Evolutionary conservation across 2,329 filamentous ascomycete species (phyloP).

Genomic region (Myrmaecium sp.): DNA sequence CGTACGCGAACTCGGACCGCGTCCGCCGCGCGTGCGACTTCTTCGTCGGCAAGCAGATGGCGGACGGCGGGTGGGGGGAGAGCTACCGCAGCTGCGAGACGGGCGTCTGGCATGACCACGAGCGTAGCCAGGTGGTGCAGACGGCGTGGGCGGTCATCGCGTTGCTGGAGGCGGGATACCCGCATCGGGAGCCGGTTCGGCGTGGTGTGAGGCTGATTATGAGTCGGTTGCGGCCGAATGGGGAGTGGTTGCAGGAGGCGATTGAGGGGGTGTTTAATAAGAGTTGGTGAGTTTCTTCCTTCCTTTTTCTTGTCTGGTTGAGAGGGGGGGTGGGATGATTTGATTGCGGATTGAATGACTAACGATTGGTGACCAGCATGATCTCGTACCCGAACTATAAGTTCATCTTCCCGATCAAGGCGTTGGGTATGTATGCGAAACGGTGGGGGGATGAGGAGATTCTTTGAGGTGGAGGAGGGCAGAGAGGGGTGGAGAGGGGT

Average conservation of each 20-base stretch:
- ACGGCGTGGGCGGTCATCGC: conserved; percentile 81
- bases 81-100: conserved; percentile 76
- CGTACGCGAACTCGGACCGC: conserved; percentile 53
- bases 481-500: no score
- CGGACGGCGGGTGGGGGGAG: conserved; percentile 92
- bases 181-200: conserved; percentile 53
- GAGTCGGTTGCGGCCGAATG: conserved; percentile 67
- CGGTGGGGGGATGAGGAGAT: conserved; percentile 51
- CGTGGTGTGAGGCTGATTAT: conserved; percentile 69
- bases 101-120: conserved; percentile 58
- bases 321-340: not conserved
- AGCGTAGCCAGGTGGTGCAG: conserved; percentile 76
- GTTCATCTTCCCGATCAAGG: conserved; percentile 87
- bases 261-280: conserved; percentile 99
- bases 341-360: conserved; percentile 4
- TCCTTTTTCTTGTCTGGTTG: conserved; percentile 1
- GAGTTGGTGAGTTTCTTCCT: conserved; percentile 48
- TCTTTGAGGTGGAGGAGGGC: no score
- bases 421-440: conserved; percentile 71
- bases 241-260: conserved; percentile 87
- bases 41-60: conserved; percentile 65
- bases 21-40: conserved; percentile 70
- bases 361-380: conserved; percentile 41
- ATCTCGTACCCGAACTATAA: conserved; percentile 99
- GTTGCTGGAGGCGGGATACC: conserved; percentile 68